A percentile compares a stretch with the other conserved stretches of the same genome.
These are phyloP conservation scores for Apiotrichum brassicae DNA, from an alignment of 1,284 basidiomycete genomes.

Conservation along the genomic window DNA sequence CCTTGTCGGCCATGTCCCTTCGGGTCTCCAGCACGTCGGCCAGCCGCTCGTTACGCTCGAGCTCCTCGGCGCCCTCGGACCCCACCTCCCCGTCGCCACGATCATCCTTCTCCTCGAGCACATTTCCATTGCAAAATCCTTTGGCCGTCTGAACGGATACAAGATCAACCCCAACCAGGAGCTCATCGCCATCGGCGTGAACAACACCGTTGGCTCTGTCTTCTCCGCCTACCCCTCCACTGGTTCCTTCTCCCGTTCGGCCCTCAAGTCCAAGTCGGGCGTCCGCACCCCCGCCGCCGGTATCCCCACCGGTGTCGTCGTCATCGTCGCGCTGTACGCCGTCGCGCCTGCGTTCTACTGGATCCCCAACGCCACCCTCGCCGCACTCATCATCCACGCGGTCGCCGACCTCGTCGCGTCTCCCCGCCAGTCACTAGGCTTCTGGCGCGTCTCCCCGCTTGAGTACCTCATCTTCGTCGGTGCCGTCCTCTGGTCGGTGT, in stretches of 20 bases:
- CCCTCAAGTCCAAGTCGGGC: slow-evolving; percentile 91
- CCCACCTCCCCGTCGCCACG: slow-evolving; percentile 81
- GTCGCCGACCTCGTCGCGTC: slow-evolving; percentile 87
- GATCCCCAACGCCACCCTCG: slow-evolving; percentile 58
- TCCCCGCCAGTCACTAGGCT: slow-evolving; percentile 78
- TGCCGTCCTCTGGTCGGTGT: slow-evolving; percentile 82
- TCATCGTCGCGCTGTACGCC: slow-evolving; percentile 90
- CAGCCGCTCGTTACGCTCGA: slow-evolving; percentile 59
- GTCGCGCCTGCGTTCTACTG: slow-evolving; percentile 77
- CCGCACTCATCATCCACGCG: slow-evolving; percentile 93
- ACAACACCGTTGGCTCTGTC: slow-evolving; percentile 60
- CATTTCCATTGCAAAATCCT: slow-evolving; percentile 92
- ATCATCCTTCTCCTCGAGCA: slow-evolving; percentile 94
- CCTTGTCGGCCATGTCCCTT: slow-evolving; percentile 74
- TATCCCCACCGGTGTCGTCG: slow-evolving; percentile 76
- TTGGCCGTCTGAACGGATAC: slow-evolving; percentile 92
- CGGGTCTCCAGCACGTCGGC: slow-evolving; percentile 72
- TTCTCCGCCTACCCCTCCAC: slow-evolving; percentile 95
- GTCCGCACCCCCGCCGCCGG: slow-evolving; percentile 92
- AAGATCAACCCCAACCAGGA: slow-evolving; percentile 98
- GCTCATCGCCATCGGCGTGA: slow-evolving; percentile 93
- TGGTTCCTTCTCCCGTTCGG: slow-evolving; percentile 95
- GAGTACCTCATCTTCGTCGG: slow-evolving; percentile 82
- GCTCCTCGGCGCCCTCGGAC: slow-evolving; percentile 64
- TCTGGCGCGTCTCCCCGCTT: slow-evolving; percentile 89